Conservation (phyloP, 495 filamentous ascomycete genomes). For the Amphirosellinia nigrospora region DNA sequence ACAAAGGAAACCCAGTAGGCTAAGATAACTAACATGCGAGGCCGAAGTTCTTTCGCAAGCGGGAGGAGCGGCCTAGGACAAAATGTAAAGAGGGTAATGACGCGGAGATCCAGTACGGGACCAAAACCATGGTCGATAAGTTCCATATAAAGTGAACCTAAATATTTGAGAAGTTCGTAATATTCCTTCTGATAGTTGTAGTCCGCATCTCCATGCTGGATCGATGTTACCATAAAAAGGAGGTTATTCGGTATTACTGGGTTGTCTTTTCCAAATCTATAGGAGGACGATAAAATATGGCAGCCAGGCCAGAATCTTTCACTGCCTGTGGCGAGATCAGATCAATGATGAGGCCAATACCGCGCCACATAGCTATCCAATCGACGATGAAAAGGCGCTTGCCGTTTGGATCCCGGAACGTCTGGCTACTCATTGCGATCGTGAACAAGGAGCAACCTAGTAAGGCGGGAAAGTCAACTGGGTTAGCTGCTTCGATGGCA, state of each 20-base stretch:
- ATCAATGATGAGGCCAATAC: constrained; percentile 50
- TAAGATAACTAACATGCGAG: constrained; percentile 60
- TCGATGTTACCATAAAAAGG: constrained; percentile 50
- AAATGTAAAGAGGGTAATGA: constrained; percentile 52
- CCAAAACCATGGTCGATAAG: constrained; percentile 44
- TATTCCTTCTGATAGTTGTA: constrained; percentile 38
- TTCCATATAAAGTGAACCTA: constrained; percentile 53
- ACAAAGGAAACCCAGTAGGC: constrained; percentile 54
- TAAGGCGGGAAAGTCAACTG: constrained; percentile 47
- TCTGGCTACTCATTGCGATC: constrained; percentile 47
- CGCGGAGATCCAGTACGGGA: constrained; percentile 44
- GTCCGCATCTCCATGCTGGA: constrained; percentile 41
- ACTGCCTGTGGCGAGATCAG: constrained; percentile 33
- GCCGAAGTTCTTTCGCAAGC: constrained; percentile 54
- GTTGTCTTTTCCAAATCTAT: constrained; percentile 45
- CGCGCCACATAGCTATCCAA: constrained; percentile 56
- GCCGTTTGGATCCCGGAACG: constrained; percentile 47
- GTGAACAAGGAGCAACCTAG: constrained; percentile 50
- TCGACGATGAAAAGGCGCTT: constrained; percentile 48
- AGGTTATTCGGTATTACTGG: constrained; percentile 47
- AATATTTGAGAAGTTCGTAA: constrained; percentile 45
- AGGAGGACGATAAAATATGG: constrained; percentile 47
- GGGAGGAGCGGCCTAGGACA: constrained; percentile 58
- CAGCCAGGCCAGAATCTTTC: constrained; percentile 40
- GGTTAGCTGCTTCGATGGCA: constrained; percentile 48